These are phyloP conservation scores for Amphicarpaea edgeworthii DNA, from an alignment of 306 rosid genomes.

Conservation along the genomic window DNA sequence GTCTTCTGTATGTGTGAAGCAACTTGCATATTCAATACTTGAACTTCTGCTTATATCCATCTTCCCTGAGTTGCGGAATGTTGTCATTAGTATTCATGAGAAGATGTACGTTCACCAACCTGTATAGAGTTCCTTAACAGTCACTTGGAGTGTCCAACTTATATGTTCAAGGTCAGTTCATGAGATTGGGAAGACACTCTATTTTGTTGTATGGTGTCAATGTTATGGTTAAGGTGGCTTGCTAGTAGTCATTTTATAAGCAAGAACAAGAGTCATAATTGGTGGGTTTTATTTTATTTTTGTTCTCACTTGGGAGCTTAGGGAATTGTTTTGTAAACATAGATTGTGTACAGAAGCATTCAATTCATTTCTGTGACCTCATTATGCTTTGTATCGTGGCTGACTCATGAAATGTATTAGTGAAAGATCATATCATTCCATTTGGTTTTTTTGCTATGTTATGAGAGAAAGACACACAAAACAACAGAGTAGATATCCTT, in stretches of 20 bases:
- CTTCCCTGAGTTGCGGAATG: conserved; percentile 86
- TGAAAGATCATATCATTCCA: not conserved
- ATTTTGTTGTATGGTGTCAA: conserved; percentile 17
- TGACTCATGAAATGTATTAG: conserved; percentile 9
- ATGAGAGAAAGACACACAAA: not conserved
- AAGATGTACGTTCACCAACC: conserved; percentile 63
- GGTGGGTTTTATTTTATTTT: too few species aligned
- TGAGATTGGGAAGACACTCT: conserved; percentile 34
- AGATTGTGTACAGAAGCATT: conserved; percentile 54
- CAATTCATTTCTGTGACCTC: conserved; percentile 36
- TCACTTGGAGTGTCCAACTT: conserved; percentile 39
- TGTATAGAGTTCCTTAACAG: conserved; percentile 51
- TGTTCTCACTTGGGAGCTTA: conserved; percentile 8
- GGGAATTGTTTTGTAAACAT: conserved; percentile 38
- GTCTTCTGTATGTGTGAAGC: conserved; percentile 94
- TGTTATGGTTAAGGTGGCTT: not conserved
- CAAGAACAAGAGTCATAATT: conserved; percentile 6
- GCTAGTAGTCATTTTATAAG: conserved; percentile 21
- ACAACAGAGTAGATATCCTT: too few species aligned
- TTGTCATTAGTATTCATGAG: conserved; percentile 73
- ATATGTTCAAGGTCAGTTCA: conserved; percentile 40
- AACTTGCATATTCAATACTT: conserved; percentile 82
- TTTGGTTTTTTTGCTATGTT: not conserved
- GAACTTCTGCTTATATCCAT: conserved; percentile 80
- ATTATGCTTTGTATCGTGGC: not conserved